Base-by-base conservation (phyloP, 2,329 filamentous ascomycete genomes). In the Apiospora sp. region DNA sequence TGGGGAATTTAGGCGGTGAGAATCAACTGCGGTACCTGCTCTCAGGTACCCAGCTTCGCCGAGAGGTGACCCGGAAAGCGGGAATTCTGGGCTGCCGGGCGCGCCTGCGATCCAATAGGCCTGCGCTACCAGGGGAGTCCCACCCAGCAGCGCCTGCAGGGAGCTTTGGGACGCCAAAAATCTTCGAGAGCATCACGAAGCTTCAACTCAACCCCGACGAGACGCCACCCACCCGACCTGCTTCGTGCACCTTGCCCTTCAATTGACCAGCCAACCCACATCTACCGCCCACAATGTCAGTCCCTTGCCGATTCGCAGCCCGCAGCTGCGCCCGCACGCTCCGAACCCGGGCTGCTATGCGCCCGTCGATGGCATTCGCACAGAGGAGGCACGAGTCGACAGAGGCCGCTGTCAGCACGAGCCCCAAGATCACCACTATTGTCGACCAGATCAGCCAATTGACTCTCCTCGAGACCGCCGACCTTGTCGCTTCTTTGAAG, bases 361-460 rank as follows among this genome's bases (percentile, higher is more conserved):
- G 87, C 79, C 82, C 84, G 75, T 85, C 88, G 72, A 82, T 82
- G 58, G 81, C 84, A 68, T 79, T 84, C 75, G 81, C 83, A 76
- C 82, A 90, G 81, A 91, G 93, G 86, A 91, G 96, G 90, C 95
- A 94, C 93, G 93, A 96, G 85, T 96, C 94, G 75, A 95, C 94
- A 78, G 93, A 95, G 79, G 91, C 90, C 72, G 87, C 87, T 71
- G 84, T 87, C 72, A 83, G 89, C 79, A 84, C 87, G 75, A 97
- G 94, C 86, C 95, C 96, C 75, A 99, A 99, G 90, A 98, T 99
- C 80, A 85, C 92, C 78, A 91, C 90, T 73, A 99, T 99, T 81
- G 96, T 99, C 81, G 95, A 99, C 83, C 95, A 99, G 86, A 99
- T 99, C 84, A 97, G 96, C 86, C 92, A 96, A 90, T 92, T 99